Conservation (phyloP, 2,329 filamentous ascomycete genomes). For the Mycosphaerella sp. region DNA sequence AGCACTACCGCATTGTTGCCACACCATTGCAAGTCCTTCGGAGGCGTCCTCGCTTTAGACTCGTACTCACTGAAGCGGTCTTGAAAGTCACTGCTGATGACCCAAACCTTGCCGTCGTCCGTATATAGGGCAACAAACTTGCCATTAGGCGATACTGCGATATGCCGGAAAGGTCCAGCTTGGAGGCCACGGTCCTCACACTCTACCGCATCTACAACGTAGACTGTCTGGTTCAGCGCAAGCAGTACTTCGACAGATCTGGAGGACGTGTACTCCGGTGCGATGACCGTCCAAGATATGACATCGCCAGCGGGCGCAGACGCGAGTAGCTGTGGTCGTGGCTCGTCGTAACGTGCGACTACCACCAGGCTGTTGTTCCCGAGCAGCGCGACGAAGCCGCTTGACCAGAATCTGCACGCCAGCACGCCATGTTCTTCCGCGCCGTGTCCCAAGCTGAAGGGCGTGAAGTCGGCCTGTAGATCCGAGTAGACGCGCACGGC, state of each 20-base stretch:
- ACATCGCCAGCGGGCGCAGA: slow-evolving; percentile 70
- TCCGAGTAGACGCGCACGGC: slow-evolving; percentile 86
- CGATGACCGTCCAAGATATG: slow-evolving; percentile 81
- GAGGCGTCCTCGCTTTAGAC: slow-evolving; percentile 75
- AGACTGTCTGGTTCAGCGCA: slow-evolving; percentile 76
- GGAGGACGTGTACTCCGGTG: slow-evolving; percentile 81
- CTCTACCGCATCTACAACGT: slow-evolving; percentile 80
- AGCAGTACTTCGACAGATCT: slow-evolving; percentile 88
- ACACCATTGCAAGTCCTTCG: slow-evolving; percentile 90
- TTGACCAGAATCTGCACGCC: slow-evolving; percentile 85
- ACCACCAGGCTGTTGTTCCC: slow-evolving; percentile 80
- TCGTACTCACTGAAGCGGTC: slow-evolving; percentile 87
- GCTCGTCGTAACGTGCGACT: slow-evolving; percentile 86
- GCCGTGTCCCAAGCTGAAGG: slow-evolving; percentile 83
- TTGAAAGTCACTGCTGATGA: slow-evolving; percentile 93
- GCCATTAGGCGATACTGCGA: slow-evolving; percentile 85
- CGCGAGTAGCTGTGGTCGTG: slow-evolving; percentile 76
- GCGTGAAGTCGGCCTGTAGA: slow-evolving; percentile 89
- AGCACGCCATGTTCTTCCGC: slow-evolving; percentile 82
- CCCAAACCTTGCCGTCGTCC: slow-evolving; percentile 75
- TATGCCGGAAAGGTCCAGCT: slow-evolving; percentile 85
- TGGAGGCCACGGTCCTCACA: slow-evolving; percentile 87
- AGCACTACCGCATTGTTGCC: slow-evolving; percentile 89
- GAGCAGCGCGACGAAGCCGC: slow-evolving; percentile 87
- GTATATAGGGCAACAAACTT: slow-evolving; percentile 85